Base-by-base conservation (phyloP, 495 filamentous ascomycete genomes). In the Sordaria brevicollis region DNA sequence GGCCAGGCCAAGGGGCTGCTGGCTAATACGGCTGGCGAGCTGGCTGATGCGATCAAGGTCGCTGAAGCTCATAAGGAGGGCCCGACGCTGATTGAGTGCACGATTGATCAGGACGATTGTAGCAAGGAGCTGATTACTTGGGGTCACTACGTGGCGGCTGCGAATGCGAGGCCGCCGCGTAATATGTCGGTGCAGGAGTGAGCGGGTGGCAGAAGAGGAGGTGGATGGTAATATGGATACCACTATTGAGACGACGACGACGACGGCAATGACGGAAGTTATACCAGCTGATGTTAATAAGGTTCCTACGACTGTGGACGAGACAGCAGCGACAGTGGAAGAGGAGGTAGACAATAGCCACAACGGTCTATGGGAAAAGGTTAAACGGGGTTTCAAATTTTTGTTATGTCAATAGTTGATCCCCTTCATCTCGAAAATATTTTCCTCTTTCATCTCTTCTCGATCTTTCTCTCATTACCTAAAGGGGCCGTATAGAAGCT, bases 101-200 rank as follows among this genome's bases (percentile, higher is more conserved):
- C 68, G 17, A 76, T 76, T 35, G 67, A 76, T 39, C 74, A 74
- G 68, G 74, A 76, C 39, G 74, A 76, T 21, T 76, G 74, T 69
- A 72, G 70, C 33, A 65, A 34, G 68, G 74, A 76, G 72, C 69
- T 76, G 70, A 76, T 76, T n/a, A 76, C 74, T 0, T 76, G 74
- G 74, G 74, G 74, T 5, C 74, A 76, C 34, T 76, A 65, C 62
- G 74, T 76, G 36, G 74, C 74, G 9, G 57, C 72, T 11, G 74
- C 74, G n/a, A 76, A 76, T 68, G 70, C 72, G 17, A 70, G 74
- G 33, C 72, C 72, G 39, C 72, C 74, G 21, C 49, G 49, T 7
- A 57, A 57, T 25, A 57, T 57, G 49, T 57, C 49, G 65, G 68
- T 49, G 49, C 49, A 57, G 49, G 49, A 57, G 49, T 57, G 15